A percentile compares a stretch with the other conserved stretches of the same genome.
phyloP scores from a whole-genome alignment of 352 stramenopile genomes.

The Plasmopara muralis region DNA sequence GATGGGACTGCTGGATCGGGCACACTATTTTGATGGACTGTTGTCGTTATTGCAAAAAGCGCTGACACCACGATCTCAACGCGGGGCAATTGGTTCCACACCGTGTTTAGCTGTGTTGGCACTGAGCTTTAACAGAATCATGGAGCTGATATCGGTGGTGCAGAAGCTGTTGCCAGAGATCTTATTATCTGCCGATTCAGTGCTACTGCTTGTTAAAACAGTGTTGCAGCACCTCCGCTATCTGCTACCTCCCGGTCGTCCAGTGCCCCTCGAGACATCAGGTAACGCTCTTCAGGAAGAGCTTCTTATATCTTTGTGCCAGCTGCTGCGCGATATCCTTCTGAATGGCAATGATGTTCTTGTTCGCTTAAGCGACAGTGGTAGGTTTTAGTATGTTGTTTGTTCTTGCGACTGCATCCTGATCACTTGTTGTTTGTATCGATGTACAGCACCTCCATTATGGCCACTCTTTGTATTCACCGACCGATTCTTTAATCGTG shows the following conservation, averaged over 20 bases:
- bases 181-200: slow-evolving; percentile 42
- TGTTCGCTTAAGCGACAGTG: slow-evolving; percentile 74
- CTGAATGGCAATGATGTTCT: slow-evolving; percentile 64
- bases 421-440: neutral
- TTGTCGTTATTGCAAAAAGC: slow-evolving; percentile 75
- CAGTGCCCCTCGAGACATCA: slow-evolving; percentile 31
- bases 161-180: slow-evolving; percentile 71
- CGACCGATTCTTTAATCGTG: slow-evolving; percentile 63
- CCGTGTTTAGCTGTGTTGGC: slow-evolving; percentile 40
- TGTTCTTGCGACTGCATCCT: neutral
- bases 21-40: slow-evolving; percentile 74
- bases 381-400: slow-evolving; percentile 27
- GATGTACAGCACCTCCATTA: slow-evolving; percentile 40
- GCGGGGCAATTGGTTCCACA: slow-evolving; percentile 18
- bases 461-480: slow-evolving; percentile 72
- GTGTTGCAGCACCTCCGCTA: slow-evolving; percentile 72
- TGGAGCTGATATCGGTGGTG: slow-evolving; percentile 66
- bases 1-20: slow-evolving; percentile 57
- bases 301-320: slow-evolving; percentile 55
- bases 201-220: slow-evolving; percentile 69
- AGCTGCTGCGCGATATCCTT: slow-evolving; percentile 68
- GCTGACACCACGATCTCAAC: slow-evolving; percentile 43
- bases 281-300: slow-evolving; percentile 56
- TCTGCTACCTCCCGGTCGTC: slow-evolving; percentile 49
- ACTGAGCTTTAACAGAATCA: slow-evolving; percentile 64